Evolutionary conservation across 2,329 filamentous ascomycete species (phyloP).

Genomic region (Aspergillus ochraceoroseus): DNA sequence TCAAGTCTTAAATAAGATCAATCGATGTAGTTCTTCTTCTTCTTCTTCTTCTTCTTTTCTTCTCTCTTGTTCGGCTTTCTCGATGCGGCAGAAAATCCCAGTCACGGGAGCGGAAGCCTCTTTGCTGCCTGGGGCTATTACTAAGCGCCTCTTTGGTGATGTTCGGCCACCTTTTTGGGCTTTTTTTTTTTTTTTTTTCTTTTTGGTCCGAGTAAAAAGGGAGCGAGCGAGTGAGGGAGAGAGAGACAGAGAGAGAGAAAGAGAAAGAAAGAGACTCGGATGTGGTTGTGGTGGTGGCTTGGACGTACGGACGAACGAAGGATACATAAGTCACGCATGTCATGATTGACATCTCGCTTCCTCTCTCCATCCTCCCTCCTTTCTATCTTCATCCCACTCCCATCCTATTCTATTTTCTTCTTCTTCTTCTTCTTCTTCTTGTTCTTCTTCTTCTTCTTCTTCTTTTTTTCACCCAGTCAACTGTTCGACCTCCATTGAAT

Average conservation of each 20-base stretch:
- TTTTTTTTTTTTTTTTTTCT: no score
- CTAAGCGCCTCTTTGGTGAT: no score
- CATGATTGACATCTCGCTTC: constrained; percentile 8
- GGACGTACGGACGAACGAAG: no score
- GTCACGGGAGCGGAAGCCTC: constrained; percentile 8
- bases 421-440: constrained; percentile 17
- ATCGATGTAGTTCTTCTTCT: constrained; percentile 6
- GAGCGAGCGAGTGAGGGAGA: no score
- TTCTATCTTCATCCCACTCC: constrained; percentile 22
- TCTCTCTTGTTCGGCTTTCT: no score
- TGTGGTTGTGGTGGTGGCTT: no score
- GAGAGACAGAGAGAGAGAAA: no score
- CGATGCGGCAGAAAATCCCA: background rate
- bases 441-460: constrained; percentile 1
- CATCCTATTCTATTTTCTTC: constrained; percentile 17
- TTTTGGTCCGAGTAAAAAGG: no score
- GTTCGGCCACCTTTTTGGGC: constrained; percentile 12
- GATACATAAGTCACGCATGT: constrained; percentile 12
- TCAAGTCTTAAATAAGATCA: no score
- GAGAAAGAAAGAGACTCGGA: no score
- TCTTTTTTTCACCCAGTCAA: no score
- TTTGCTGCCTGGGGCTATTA: background rate
- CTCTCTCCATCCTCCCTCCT: constrained; percentile 24
- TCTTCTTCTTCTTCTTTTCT: constrained; percentile 14
- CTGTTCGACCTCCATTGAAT: background rate